Evolutionary conservation across 73 alveolate genomes (phyloP).

Genomic region (Durusdinium trenchii): DNA sequence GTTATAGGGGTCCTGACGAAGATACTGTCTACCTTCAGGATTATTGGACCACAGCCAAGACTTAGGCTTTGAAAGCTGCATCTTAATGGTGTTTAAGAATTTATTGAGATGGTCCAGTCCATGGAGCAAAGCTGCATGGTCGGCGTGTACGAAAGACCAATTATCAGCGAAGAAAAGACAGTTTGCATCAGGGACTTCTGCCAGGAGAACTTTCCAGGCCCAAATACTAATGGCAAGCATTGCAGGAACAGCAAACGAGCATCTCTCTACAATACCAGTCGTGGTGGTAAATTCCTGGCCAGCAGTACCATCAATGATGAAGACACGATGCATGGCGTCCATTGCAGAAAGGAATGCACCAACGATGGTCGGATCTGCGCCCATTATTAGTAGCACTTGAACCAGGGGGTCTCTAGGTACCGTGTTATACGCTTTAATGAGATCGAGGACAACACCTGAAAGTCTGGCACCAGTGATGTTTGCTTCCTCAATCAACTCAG

Average conservation of each 20-base stretch:
- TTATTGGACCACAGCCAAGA: background rate
- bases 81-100: background rate
- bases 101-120: background rate
- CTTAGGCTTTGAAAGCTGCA: background rate
- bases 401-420: background rate
- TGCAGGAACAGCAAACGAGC: background rate
- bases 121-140: background rate
- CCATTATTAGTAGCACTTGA: background rate
- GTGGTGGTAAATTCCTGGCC: background rate
- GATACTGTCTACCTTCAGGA: background rate
- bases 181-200: background rate
- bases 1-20: background rate
- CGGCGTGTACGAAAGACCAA: background rate
- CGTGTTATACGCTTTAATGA: background rate
- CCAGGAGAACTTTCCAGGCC: background rate
- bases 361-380: background rate
- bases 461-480: background rate
- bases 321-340: background rate
- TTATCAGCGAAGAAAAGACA: background rate
- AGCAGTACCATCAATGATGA: background rate
- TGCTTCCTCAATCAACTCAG: background rate
- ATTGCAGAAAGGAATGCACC: background rate
- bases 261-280: background rate
- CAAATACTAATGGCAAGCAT: background rate
- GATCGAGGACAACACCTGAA: background rate